Evolutionary conservation across 495 filamentous ascomycete genomes (phyloP), one percentile per base, ranked within the genome.

Genomic region (Penicillium riverlandense): DNA sequence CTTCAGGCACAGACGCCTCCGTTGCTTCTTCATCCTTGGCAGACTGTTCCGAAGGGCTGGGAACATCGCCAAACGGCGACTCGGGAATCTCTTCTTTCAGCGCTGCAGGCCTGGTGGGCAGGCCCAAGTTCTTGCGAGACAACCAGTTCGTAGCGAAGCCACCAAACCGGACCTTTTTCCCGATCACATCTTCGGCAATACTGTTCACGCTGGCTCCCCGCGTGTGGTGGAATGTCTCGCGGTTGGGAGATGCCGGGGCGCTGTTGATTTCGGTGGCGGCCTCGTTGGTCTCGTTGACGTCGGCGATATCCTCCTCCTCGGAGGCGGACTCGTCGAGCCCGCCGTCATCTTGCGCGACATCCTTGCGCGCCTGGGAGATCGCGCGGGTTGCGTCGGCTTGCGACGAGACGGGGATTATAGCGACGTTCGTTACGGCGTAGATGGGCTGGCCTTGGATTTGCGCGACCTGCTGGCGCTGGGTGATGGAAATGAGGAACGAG

Each of bases 71-170:
- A 40, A 60, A 48, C 1, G 55, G 54, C 37, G 50, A 47, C 22
- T 53, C 58, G 0, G 38, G 39, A 9, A 39, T 37, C 27, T 61
- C 58, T 28, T 60, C 35, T 56, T 66, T 42, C 27, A 59, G 43
- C 6, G 53, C 53, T 0, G 59, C 60, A 6, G 67, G 59, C 6
- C 59, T 56, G 22, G 22, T 22, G 5, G 67, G 58, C 15, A 71
- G 64, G 40, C 78, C 82, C 84, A 89, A 85, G 2, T 85, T 89
- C 39, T 80, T 84, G 50, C 75, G 80, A 10, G 85, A 90, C 50
- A 97, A 88, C 91, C 92, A 96, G 50, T 79, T 82, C 47, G 87
- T 78, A 0, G 91, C 87, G 59, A 96, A 96, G 15, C 85, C 70
- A 2, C 91, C 90, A 63, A 96, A 96, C 33, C 76, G 78, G 1